Evolutionary conservation across 306 rosid genomes (phyloP), one percentile per base, ranked within the genome.

Genomic region (Prunus salicina): DNA sequence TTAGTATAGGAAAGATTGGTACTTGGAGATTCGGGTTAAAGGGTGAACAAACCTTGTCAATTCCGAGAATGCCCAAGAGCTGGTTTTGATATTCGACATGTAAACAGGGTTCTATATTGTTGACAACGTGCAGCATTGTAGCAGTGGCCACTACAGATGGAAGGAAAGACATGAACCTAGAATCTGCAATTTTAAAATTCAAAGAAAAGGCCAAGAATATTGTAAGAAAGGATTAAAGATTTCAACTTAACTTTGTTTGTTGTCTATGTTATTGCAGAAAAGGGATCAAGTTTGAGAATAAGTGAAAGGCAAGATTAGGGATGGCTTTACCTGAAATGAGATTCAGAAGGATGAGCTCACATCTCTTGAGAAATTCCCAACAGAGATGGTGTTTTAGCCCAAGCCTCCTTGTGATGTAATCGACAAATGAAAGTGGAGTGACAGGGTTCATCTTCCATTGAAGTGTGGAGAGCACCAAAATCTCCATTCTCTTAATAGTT

Each of bases 401-500:
- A 66, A 92, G 87, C 67, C 94, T 89, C 77, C 93, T 77, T 3
- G 87, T 81, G 57, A 88, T 76, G 56, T 79, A 89, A 83, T 96
- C 97, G n/a, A 96, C 68, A 41, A 96, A 92, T 0, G 96, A 93
- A 69, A 93, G 71, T 55, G 99, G 93, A 43, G 95, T 96, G 30
- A 85, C 88, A 0, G 93, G 97, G 76, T 88, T 89, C 99, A 96
- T 92, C 83, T 88, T 89, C 99, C 99, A 96, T 25, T 82, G 80
- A 8, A 96, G 98, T 5, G 97, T 87, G 8, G 98, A 89, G 69
- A 96, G 99, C 4, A 96, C 91, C 82, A 96, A 78, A 83, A 96
- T 86, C 73, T 93, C 99, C 99, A 92, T 96, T 69, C 82, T 86
- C 73, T 85, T 87, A 12, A 96, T 88, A 53, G 89, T 91, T 32